These are phyloP conservation scores for Chalciporus chontae DNA, from an alignment of 768 basidiomycete genomes.

Conservation along the genomic window DNA sequence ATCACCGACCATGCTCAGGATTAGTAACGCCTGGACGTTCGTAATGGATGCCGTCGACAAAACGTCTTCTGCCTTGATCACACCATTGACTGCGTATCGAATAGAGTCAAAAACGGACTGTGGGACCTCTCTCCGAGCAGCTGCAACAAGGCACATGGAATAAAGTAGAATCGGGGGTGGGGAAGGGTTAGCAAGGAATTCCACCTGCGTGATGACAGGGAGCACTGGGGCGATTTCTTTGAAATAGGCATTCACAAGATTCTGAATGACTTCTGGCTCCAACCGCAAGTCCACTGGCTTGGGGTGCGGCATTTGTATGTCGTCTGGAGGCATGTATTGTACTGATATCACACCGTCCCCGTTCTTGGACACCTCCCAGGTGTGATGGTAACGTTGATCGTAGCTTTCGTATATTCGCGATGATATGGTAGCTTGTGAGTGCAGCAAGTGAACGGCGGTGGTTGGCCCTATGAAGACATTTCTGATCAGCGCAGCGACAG, in stretches of 20 bases:
- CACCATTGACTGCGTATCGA: conserved; percentile 78
- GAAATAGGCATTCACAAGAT: conserved; percentile 90
- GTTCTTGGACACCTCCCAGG: conserved; percentile 77
- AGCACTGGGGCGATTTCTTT: conserved; percentile 83
- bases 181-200: conserved; percentile 74
- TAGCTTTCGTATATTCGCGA: conserved; percentile 83
- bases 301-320: conserved; percentile 49
- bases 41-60: conserved; percentile 80
- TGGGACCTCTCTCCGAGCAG: conserved; percentile 79
- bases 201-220: conserved; percentile 83
- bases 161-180: conserved; percentile 85
- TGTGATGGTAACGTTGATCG: conserved; percentile 84
- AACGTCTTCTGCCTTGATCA: conserved; percentile 89
- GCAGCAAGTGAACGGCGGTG: conserved; percentile 78
- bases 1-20: conserved; percentile 84
- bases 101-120: conserved; percentile 87
- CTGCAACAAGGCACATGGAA: conserved; percentile 90
- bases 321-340: conserved; percentile 57
- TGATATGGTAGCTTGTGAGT: conserved; percentile 85
- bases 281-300: conserved; percentile 70
- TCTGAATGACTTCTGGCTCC: conserved; percentile 74
- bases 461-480: conserved; percentile 69
- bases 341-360: conserved; percentile 90
- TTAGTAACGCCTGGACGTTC: conserved; percentile 85
- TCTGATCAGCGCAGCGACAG: conserved; percentile 24